Evolutionary conservation across 192 early-diverging fungal species (phyloP).

Genomic region (Backusella luteola): DNA sequence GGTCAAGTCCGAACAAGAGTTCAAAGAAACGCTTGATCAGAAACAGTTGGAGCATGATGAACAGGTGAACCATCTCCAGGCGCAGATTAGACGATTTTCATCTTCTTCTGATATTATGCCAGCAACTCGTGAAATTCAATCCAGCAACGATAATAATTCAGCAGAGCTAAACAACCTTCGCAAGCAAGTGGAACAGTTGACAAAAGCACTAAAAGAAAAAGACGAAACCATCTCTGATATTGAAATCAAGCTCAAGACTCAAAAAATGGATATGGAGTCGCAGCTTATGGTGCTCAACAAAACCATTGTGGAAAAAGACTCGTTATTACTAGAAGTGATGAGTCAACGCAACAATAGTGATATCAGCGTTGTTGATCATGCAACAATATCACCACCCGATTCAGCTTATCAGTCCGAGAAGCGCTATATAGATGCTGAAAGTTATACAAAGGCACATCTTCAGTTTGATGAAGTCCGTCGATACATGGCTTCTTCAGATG

Average conservation of each 20-base stretch:
- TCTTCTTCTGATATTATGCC: background rate
- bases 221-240: background rate
- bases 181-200: background rate
- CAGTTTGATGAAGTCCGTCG: constrained; percentile 4
- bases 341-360: constrained; percentile 12
- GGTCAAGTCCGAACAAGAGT: background rate
- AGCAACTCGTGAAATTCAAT: background rate
- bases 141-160: background rate
- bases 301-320: constrained; percentile 11
- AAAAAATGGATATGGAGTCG: constrained; percentile 12
- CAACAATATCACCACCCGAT: background rate
- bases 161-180: background rate
- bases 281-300: constrained; percentile 11
- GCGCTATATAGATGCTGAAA: background rate
- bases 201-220: background rate
- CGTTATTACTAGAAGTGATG: constrained; percentile 1
- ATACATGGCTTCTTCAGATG: background rate
- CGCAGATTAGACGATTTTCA: background rate
- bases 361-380: background rate
- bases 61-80: background rate
- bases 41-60: background rate
- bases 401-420: background rate
- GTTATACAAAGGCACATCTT: constrained; percentile 1
- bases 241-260: background rate
- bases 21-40: background rate